Conservation (phyloP, 2,329 filamentous ascomycete genomes). For the Dichotomopilus funicola region DNA sequence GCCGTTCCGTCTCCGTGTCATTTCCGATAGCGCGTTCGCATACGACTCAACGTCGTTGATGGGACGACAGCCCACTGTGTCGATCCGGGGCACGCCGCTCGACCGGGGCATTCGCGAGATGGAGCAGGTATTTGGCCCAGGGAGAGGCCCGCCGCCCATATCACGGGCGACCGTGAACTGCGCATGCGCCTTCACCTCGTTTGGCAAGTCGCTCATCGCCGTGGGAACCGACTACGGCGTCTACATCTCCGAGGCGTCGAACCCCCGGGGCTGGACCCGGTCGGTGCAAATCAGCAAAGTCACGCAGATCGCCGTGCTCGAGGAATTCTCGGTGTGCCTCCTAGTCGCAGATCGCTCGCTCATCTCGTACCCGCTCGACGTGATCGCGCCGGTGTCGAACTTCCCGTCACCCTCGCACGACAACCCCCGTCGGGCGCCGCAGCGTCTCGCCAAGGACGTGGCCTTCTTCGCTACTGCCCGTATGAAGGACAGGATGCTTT, state of each 20-base stretch:
- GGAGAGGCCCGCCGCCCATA: constrained; percentile 65
- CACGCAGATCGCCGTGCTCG: constrained; percentile 87
- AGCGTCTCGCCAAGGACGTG: constrained; percentile 87
- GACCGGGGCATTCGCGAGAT: constrained; percentile 87
- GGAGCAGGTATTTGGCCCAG: constrained; percentile 67
- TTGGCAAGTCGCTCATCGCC: constrained; percentile 80
- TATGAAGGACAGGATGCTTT: constrained; percentile 92
- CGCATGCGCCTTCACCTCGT: constrained; percentile 79
- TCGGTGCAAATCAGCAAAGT: constrained; percentile 70
- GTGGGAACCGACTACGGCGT: constrained; percentile 95
- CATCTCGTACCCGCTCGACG: constrained; percentile 89
- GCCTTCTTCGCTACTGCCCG: constrained; percentile 92
- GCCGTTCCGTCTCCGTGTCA: constrained; percentile 83
- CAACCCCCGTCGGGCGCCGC: constrained; percentile 76
- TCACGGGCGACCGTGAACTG: constrained; percentile 88
- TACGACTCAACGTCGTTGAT: constrained; percentile 60
- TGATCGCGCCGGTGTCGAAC: constrained; percentile 60
- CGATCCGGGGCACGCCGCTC: constrained; percentile 84
- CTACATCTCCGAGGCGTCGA: constrained; percentile 78
- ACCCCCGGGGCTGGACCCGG: constrained; percentile 87
- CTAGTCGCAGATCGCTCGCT: constrained; percentile 86
- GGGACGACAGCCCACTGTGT: constrained; percentile 58
- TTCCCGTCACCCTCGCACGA: constrained; percentile 60
- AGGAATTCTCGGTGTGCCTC: constrained; percentile 90
- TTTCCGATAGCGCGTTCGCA: constrained; percentile 87